Evolutionary conservation across 352 stramenopile species (phyloP).

Genomic region (Pythium myriotylum): DNA sequence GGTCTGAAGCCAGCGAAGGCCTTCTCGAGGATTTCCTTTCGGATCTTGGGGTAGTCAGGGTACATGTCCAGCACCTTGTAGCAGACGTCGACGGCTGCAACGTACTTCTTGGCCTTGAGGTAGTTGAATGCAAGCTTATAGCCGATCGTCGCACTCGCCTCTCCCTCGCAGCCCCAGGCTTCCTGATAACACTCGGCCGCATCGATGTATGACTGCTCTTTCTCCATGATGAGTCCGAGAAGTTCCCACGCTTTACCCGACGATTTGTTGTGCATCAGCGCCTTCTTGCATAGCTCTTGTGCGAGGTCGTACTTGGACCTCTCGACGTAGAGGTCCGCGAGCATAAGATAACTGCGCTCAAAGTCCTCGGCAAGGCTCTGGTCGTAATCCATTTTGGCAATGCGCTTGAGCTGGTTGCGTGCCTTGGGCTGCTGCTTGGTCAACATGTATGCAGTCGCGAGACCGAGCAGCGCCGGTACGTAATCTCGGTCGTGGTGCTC

Average conservation of each 20-base stretch:
- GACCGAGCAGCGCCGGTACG: slow-evolving; percentile 89
- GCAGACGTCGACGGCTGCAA: slow-evolving; percentile 92
- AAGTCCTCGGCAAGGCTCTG: slow-evolving; percentile 91
- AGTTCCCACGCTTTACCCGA: slow-evolving; percentile 93
- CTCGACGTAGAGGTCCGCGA: slow-evolving; percentile 93
- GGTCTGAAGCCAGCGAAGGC: slow-evolving; percentile 88
- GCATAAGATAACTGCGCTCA: slow-evolving; percentile 91
- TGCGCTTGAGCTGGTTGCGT: slow-evolving; percentile 94
- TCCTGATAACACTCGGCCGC: slow-evolving; percentile 94
- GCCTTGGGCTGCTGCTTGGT: slow-evolving; percentile 92
- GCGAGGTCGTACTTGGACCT: slow-evolving; percentile 93
- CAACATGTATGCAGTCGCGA: slow-evolving; percentile 92
- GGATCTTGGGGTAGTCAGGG: slow-evolving; percentile 94
- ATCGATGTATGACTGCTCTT: slow-evolving; percentile 92
- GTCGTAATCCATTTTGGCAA: slow-evolving; percentile 93
- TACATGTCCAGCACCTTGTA: slow-evolving; percentile 93
- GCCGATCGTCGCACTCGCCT: slow-evolving; percentile 88
- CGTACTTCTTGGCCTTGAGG: slow-evolving; percentile 92
- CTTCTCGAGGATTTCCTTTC: slow-evolving; percentile 94
- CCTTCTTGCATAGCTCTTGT: slow-evolving; percentile 92
- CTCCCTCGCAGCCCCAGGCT: slow-evolving; percentile 76
- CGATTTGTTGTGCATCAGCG: slow-evolving; percentile 93
- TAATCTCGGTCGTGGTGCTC: slow-evolving; percentile 87
- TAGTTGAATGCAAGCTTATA: slow-evolving; percentile 98
- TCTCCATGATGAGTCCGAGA: slow-evolving; percentile 94